Conservation (phyloP, 169 alveolate genomes). For the Cystoisospora suis region DNA sequence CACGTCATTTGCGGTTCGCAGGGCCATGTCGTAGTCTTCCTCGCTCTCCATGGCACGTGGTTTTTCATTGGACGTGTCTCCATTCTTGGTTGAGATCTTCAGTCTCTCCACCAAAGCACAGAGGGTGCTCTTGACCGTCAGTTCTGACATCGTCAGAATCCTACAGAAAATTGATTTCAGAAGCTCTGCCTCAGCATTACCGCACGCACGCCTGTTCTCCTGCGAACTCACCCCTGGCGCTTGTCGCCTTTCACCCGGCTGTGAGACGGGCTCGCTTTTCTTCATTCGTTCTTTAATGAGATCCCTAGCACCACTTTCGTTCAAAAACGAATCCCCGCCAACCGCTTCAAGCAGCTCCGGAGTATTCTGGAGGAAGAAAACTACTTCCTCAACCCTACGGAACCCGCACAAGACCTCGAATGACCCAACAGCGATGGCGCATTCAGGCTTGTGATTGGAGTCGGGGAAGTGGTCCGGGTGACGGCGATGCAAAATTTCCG, state of each 20-base stretch:
- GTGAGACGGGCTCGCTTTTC: not conserved
- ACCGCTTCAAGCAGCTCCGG: slow-evolving; percentile 30
- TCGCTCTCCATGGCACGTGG: not conserved
- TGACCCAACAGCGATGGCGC: slow-evolving; percentile 85
- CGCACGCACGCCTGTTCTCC: no score
- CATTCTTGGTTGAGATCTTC: no score
- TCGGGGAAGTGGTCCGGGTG: slow-evolving; percentile 88
- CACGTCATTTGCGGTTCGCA: not conserved
- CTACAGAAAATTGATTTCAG: not conserved
- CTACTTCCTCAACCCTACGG: slow-evolving; percentile 52
- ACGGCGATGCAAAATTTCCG: slow-evolving; percentile 77
- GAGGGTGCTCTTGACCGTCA: not conserved
- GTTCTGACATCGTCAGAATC: not conserved
- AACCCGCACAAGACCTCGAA: slow-evolving; percentile 88
- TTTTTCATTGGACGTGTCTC: not conserved
- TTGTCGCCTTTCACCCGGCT: not conserved
- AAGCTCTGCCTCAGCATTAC: no score
- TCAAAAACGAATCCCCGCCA: not conserved
- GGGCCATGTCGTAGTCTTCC: not conserved
- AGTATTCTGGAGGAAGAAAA: slow-evolving; percentile 5
- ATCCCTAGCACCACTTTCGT: not conserved
- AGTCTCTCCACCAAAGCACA: not conserved
- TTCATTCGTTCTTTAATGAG: not conserved
- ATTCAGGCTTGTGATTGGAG: slow-evolving; percentile 91
- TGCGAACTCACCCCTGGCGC: not conserved